Base-by-base conservation (phyloP, 305 asterid genomes). In the Striga hermonthica region DNA sequence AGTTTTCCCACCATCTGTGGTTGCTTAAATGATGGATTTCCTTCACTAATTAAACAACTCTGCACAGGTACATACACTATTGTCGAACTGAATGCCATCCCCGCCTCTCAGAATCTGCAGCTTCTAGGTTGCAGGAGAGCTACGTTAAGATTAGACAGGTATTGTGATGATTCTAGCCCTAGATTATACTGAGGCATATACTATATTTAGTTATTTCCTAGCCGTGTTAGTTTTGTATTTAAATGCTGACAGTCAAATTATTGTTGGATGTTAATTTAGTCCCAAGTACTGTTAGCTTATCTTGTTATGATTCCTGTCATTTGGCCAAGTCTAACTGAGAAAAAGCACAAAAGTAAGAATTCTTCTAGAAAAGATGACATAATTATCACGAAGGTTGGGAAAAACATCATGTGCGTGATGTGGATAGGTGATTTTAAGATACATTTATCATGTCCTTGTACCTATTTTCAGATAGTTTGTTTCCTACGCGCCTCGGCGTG, bases 91-190 rank as follows among this genome's bases (percentile, higher is more conserved):
- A 69, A 64, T 88, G 95, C 76, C 95, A 86, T 59, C 99, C 98
- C 58, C 96, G 97, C 41, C 93, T 93, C 68, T 93, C 99, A 56
- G 94, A 86, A 15, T 75, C 94, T 63, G 99, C 96, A n/a, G 96
- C 97, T 15, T 69, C 88, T 57, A 73, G 72, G 63, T 80, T 93
- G 81, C 96, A 87, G 84, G 86, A 90, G 80, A 86, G 73, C 65
- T 93, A 93, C 68, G 95, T 93, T 39, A 83, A 77, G 73, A 90
- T 93, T 76, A 84, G 98, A 85, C 98, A 93, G 98, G 98, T 89
- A 84, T 11, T 2, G 31, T 22, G 31, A 22, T 44, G 41, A 9
- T 14, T 13, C 56, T 9, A 47, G 50, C 34, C 64, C 41, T 54
- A 14, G 63, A 15, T 66, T 66, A 34, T 62, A 55, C 10, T 4